phyloP scores from a whole-genome alignment of 257 asterid species.

The Plantago elongata region DNA sequence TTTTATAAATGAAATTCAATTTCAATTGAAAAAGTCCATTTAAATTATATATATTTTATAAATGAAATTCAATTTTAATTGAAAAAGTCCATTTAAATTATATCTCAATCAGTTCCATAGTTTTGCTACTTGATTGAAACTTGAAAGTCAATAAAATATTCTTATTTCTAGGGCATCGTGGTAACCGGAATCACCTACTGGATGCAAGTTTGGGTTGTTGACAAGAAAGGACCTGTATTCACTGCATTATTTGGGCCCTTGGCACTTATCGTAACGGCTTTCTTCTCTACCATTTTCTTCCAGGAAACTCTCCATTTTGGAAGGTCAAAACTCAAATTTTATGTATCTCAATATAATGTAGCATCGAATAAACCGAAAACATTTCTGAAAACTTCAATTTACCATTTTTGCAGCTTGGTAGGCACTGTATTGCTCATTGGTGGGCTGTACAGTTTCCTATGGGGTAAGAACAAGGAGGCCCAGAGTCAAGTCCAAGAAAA shows the following conservation, averaged over 20 bases:
- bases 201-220: constrained; percentile 44
- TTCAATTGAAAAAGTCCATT: no score
- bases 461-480: constrained; percentile 44
- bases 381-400: no score
- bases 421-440: constrained; percentile 37
- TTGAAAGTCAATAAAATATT: background rate
- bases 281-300: constrained; percentile 35
- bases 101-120: no score
- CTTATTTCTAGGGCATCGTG: constrained; percentile 35
- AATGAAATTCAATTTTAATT: no score
- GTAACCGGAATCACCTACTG: constrained; percentile 37
- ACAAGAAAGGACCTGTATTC: constrained; percentile 48
- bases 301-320: constrained; percentile 47
- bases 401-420: constrained; percentile 23
- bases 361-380: no score
- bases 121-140: background rate
- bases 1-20: no score
- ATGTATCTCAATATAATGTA: no score
- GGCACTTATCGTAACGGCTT: constrained; percentile 40
- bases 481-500: constrained; percentile 20
- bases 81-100: no score
- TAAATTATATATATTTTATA: no score
- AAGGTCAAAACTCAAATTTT: constrained; percentile 30
- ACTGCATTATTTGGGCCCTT: constrained; percentile 41
- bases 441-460: constrained; percentile 42